Evolutionary conservation across 768 basidiomycete species (phyloP).

Genomic region (Pleurotus salmoneostramineus): DNA sequence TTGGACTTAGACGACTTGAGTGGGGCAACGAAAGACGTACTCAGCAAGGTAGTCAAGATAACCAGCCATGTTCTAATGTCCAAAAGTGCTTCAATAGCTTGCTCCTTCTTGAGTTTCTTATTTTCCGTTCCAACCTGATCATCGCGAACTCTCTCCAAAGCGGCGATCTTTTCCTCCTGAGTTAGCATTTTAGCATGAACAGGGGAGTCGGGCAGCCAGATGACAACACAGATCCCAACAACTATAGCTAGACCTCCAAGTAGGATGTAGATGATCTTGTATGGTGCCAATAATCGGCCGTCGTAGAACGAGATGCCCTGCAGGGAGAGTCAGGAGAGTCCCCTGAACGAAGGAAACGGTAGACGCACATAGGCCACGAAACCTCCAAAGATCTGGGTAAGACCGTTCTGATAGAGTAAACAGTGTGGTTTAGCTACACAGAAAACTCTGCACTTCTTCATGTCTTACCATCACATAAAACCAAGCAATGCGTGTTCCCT

Average conservation of each 20-base stretch:
- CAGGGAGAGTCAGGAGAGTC: not conserved
- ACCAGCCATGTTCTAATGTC: constrained; percentile 64
- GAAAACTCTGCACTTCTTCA: not conserved
- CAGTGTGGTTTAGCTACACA: not conserved
- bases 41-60: constrained; percentile 52
- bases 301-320: constrained; percentile 56
- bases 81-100: constrained; percentile 50
- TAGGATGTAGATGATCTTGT: constrained; percentile 59
- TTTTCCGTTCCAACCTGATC: constrained; percentile 64
- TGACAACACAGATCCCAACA: constrained; percentile 50
- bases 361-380: constrained; percentile 61
- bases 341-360: not conserved
- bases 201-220: constrained; percentile 65
- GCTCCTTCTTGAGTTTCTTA: constrained; percentile 54
- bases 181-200: constrained; percentile 55
- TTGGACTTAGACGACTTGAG: too few relatives aligned
- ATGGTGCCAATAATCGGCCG: constrained; percentile 45
- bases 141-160: constrained; percentile 62
- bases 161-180: constrained; percentile 57
- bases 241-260: constrained; percentile 61
- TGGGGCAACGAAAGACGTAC: constrained; percentile 28
- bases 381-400: constrained; percentile 59
- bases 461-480: constrained; percentile 60
- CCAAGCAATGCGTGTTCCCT: constrained; percentile 58
- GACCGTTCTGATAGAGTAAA: constrained; percentile 39